Evolutionary conservation across 768 basidiomycete genomes (phyloP).

Genomic region (Fomitopsis serialis): DNA sequence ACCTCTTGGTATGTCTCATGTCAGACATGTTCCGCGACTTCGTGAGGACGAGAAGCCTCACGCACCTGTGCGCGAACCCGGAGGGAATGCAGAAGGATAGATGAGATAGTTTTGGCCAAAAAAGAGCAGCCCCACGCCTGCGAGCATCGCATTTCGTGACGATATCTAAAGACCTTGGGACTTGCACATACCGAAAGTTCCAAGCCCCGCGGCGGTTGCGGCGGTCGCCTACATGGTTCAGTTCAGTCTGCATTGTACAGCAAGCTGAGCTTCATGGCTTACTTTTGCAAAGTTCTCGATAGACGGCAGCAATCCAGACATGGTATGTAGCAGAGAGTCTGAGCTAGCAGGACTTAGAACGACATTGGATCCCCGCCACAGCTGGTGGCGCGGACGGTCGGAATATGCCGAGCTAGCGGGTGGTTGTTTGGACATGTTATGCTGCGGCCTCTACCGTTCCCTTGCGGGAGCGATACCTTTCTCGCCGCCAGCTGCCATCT

Average conservation of each 20-base stretch:
- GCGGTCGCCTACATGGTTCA: constrained; percentile 25
- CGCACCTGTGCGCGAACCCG: constrained; percentile 74
- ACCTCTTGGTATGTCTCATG: constrained; percentile 50
- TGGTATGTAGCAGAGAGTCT: constrained; percentile 10
- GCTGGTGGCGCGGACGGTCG: background rate
- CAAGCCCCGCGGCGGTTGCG: constrained; percentile 31
- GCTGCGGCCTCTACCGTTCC: background rate
- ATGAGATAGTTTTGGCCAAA: constrained; percentile 87
- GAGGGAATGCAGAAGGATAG: constrained; percentile 80
- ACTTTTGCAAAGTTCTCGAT: constrained; percentile 43
- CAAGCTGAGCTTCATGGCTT: constrained; percentile 2
- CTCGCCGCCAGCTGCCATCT: no score
- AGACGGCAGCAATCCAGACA: constrained; percentile 37
- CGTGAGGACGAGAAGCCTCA: background rate
- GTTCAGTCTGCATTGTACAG: background rate
- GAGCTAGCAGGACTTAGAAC: background rate
- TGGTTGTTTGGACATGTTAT: constrained; percentile 3
- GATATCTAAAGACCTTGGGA: constrained; percentile 4
- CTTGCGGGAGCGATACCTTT: background rate
- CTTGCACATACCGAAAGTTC: constrained; percentile 27
- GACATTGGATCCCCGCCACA: background rate
- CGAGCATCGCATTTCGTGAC: background rate
- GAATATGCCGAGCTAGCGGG: no score
- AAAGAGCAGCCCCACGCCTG: constrained; percentile 19
- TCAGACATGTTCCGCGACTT: background rate